phyloP scores from a whole-genome alignment of 2,329 filamentous ascomycete genomes.

The Botrytis deweyae region DNA sequence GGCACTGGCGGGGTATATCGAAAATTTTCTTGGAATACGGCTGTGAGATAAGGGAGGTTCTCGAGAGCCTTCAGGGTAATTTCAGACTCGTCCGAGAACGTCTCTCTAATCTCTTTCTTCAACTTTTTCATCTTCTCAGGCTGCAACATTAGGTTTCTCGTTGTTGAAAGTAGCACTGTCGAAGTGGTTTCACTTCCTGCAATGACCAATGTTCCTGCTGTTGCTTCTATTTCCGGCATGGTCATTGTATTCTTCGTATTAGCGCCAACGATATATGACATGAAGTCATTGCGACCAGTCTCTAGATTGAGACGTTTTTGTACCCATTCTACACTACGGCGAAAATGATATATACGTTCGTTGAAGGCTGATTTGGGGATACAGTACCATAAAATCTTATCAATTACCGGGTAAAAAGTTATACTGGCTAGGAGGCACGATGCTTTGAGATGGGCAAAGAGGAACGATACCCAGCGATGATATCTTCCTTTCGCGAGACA shows the following conservation, averaged over 20 bases:
- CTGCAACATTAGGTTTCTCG: slow-evolving; percentile 35
- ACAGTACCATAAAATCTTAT: background rate
- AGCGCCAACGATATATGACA: slow-evolving; percentile 33
- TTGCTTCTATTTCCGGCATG: slow-evolving; percentile 19
- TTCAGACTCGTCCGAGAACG: slow-evolving; percentile 42
- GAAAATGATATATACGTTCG: background rate
- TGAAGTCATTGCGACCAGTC: slow-evolving; percentile 41
- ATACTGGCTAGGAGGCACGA: background rate
- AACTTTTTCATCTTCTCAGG: slow-evolving; percentile 39
- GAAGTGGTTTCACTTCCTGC: slow-evolving; percentile 26
- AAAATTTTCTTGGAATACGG: slow-evolving; percentile 11
- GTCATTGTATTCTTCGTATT: slow-evolving; percentile 27
- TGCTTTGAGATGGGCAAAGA: background rate
- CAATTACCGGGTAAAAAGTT: background rate
- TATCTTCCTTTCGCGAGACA: background rate
- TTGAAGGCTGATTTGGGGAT: background rate
- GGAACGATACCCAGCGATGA: background rate
- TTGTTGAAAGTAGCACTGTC: slow-evolving; percentile 26
- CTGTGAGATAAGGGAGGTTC: slow-evolving; percentile 4
- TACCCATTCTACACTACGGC: background rate
- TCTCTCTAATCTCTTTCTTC: slow-evolving; percentile 43
- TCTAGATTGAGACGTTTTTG: slow-evolving; percentile 16
- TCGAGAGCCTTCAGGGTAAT: slow-evolving; percentile 38
- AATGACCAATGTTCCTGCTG: slow-evolving; percentile 19
- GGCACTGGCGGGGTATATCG: slow-evolving; percentile 21